Conservation (phyloP, 2,329 filamentous ascomycete species). For the Tolypocladium nubicola region DNA sequence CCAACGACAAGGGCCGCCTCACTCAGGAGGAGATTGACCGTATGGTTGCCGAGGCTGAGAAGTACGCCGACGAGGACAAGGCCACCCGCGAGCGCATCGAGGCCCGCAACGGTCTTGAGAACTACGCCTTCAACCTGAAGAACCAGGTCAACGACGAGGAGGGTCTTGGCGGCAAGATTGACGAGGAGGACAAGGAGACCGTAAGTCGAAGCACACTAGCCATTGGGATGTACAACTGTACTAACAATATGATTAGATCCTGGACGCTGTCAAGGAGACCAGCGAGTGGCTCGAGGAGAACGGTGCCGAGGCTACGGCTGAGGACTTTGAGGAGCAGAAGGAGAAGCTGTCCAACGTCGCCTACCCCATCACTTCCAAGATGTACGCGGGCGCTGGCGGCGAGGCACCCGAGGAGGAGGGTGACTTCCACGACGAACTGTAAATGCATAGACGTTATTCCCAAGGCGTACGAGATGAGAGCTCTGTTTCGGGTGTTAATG, state of each 20-base stretch:
- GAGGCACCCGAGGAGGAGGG: conserved; percentile 55
- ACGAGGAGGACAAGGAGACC: conserved; percentile 96
- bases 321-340: conserved; percentile 99
- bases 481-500: conserved; percentile 1
- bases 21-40: conserved; percentile 96
- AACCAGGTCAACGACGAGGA: conserved; percentile 98
- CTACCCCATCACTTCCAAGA: conserved; percentile 98
- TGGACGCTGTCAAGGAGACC: conserved; percentile 94
- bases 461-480: conserved; percentile 1
- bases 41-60: conserved; percentile 97
- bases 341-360: conserved; percentile 96
- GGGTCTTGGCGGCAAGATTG: conserved; percentile 95
- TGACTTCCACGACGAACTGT: conserved; percentile 70
- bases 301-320: conserved; percentile 68
- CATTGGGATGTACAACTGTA: conserved; percentile 2
- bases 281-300: conserved; percentile 97
- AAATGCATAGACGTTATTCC: conserved; percentile 32
- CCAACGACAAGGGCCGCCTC: conserved; percentile 97
- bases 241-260: conserved; percentile 47
- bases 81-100: conserved; percentile 94
- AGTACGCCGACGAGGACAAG: conserved; percentile 99
- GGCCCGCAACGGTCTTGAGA: conserved; percentile 92
- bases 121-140: conserved; percentile 98
- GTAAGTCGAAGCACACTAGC: conserved; percentile 37
- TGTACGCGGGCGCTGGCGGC: conserved; percentile 60